Evolutionary conservation across 1,284 basidiomycete genomes (phyloP).

Genomic region (Trametes versicolor): DNA sequence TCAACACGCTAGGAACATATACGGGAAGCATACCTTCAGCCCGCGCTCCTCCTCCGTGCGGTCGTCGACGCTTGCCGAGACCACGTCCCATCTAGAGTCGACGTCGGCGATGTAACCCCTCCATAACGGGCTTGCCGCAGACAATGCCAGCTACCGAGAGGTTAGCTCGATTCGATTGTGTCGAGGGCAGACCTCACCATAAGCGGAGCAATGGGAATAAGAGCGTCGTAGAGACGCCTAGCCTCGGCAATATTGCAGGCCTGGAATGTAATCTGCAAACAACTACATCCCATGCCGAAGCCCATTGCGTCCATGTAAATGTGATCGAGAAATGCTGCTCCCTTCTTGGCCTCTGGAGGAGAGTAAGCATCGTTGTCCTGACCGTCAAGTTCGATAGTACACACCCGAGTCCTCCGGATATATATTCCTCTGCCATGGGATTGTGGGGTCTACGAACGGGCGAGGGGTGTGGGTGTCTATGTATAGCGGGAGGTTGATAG

Average conservation of each 20-base stretch:
- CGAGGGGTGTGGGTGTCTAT: slow-evolving; percentile 88
- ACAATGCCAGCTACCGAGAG: slow-evolving; percentile 83
- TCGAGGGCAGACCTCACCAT: slow-evolving; percentile 67
- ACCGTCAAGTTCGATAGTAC: slow-evolving; percentile 24
- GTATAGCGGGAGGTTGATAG: slow-evolving; percentile 95
- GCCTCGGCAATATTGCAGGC: slow-evolving; percentile 94
- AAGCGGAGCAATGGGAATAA: slow-evolving; percentile 94
- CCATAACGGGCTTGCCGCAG: slow-evolving; percentile 94
- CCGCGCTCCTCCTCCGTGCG: slow-evolving; percentile 95
- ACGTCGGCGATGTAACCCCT: slow-evolving; percentile 96
- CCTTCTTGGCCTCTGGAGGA: slow-evolving; percentile 83
- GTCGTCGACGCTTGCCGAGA: slow-evolving; percentile 97
- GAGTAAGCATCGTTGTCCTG: neutral
- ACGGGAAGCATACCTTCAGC: slow-evolving; percentile 63
- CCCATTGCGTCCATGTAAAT: slow-evolving; percentile 99
- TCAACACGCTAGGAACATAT: neutral
- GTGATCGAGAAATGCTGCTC: slow-evolving; percentile 89
- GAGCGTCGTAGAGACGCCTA: slow-evolving; percentile 91
- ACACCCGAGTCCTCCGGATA: slow-evolving; percentile 86
- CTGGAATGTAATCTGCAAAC: slow-evolving; percentile 98
- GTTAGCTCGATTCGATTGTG: slow-evolving; percentile 10
- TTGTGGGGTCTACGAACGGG: slow-evolving; percentile 91
- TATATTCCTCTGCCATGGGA: slow-evolving; percentile 84
- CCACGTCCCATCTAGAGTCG: slow-evolving; percentile 98
- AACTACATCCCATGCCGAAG: slow-evolving; percentile 99